Evolutionary conservation across 2,329 filamentous ascomycete genomes (phyloP).

Genomic region (Aspergillus sp.): DNA sequence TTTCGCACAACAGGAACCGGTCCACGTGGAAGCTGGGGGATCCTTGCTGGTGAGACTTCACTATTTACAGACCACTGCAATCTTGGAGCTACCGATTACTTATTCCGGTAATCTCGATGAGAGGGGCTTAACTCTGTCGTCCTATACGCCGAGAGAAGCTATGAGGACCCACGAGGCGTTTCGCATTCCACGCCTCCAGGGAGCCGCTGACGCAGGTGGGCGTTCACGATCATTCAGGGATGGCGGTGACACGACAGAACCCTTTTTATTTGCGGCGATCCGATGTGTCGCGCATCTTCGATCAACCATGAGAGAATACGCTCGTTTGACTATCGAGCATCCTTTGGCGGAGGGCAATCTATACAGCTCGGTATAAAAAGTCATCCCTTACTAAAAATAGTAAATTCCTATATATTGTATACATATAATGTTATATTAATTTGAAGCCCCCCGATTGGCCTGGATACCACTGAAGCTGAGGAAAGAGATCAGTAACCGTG

Average conservation of each 20-base stretch:
- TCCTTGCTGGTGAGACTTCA: not conserved
- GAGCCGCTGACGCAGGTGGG: not conserved
- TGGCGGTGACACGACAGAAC: not conserved
- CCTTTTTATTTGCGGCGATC: not conserved
- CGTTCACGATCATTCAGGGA: not conserved
- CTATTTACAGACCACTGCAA: not conserved
- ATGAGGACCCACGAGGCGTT: not conserved
- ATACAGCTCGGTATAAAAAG: not conserved
- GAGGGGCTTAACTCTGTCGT: not conserved
- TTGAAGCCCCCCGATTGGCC: not conserved
- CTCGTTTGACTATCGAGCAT: not conserved
- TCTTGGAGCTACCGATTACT: not conserved
- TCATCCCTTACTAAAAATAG: no score
- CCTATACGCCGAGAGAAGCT: not conserved
- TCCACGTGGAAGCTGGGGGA: constrained; percentile 1
- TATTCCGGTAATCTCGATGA: not conserved
- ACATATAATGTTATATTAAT: no score
- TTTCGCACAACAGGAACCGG: not conserved
- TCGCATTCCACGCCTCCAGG: not conserved
- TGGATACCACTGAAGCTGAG: not conserved
- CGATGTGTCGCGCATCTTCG: not conserved
- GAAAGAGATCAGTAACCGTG: not conserved
- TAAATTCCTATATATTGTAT: no score
- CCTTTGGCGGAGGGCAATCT: not conserved
- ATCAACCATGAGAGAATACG: not conserved